Conservation (phyloP, 228 moss, liverwort and hornwort species). For the Sphagnum magellanicum region DNA sequence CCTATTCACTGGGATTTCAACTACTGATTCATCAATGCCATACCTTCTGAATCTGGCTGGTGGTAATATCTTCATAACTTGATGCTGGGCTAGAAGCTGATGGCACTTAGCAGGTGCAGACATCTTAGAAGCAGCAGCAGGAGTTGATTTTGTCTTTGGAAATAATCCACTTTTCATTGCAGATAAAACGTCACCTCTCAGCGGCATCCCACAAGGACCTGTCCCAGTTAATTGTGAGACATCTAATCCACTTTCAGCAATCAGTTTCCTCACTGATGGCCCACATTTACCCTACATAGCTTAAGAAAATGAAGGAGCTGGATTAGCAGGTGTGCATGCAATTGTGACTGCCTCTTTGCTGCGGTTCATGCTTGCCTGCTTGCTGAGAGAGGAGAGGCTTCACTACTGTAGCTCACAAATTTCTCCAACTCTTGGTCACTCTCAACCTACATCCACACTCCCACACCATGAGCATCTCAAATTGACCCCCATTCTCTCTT, state of each 20-base stretch:
- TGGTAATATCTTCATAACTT: constrained; percentile 61
- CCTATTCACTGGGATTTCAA: not conserved
- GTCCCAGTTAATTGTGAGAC: constrained; percentile 74
- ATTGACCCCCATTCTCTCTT: too few species aligned
- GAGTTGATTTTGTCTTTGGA: constrained; percentile 21
- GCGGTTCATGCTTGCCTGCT: constrained; percentile 11
- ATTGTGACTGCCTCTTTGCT: constrained; percentile 22
- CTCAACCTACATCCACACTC: constrained; percentile 35
- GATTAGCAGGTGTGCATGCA: constrained; percentile 4
- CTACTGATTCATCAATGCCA: not conserved
- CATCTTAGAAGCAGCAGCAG: constrained; percentile 12
- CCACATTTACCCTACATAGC: constrained; percentile 49
- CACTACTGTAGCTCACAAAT: constrained; percentile 61
- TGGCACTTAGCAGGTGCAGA: constrained; percentile 16
- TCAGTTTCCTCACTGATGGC: constrained; percentile 80
- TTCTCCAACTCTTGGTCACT: constrained; percentile 57
- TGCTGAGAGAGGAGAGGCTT: constrained; percentile 13
- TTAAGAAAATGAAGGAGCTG: constrained; percentile 34
- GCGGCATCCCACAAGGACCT: constrained; percentile 76
- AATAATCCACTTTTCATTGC: constrained; percentile 65
- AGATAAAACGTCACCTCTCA: constrained; percentile 85
- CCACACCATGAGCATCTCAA: too few species aligned
- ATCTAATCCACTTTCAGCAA: constrained; percentile 83
- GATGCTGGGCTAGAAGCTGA: constrained; percentile 26
- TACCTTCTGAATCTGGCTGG: constrained; percentile 86